A percentile compares a stretch with the other conserved stretches of the same genome.
Evolutionary conservation across 2,329 filamentous ascomycete genomes (phyloP).

Genomic region (Aphanocladium album): DNA sequence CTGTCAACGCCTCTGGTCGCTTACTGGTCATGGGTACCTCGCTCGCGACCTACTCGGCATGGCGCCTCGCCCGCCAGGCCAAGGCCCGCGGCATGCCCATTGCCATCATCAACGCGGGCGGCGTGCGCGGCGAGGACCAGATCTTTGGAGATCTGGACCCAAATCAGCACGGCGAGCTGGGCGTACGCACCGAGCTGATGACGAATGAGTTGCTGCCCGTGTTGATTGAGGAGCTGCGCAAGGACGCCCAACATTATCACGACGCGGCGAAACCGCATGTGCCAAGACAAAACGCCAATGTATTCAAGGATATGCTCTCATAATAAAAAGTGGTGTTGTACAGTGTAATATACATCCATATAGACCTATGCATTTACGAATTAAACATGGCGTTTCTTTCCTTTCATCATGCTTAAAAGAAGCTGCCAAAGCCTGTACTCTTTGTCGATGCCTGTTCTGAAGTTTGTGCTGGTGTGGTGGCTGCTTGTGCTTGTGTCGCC

Average conservation of each 20-base stretch:
- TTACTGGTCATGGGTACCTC: constrained; percentile 83
- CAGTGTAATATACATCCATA: constrained; percentile 11
- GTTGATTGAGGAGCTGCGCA: constrained; percentile 47
- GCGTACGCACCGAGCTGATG: constrained; percentile 52
- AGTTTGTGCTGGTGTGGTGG: constrained; percentile 19
- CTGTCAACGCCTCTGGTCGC: constrained; percentile 69
- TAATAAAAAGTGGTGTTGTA: constrained; percentile 32
- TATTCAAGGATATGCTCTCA: constrained; percentile 59
- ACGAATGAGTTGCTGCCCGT: constrained; percentile 54
- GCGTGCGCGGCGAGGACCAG: constrained; percentile 70
- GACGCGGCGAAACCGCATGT: neutral
- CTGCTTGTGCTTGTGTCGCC: constrained; percentile 16
- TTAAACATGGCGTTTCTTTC: neutral
- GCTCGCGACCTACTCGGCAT: constrained; percentile 91
- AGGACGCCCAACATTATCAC: constrained; percentile 17
- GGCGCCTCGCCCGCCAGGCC: constrained; percentile 79
- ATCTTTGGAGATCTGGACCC: constrained; percentile 58
- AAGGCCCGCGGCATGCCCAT: constrained; percentile 79
- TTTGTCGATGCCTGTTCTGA: constrained; percentile 20
- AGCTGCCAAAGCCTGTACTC: constrained; percentile 35
- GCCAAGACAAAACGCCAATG: constrained; percentile 21
- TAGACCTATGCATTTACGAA: constrained; percentile 15
- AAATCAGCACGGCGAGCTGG: constrained; percentile 44
- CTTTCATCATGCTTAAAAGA: constrained; percentile 39
- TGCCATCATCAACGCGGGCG: constrained; percentile 82